These are phyloP conservation scores for Ophiostoma tasmaniense DNA, from an alignment of 2,329 filamentous ascomycete genomes.

Conservation along the genomic window DNA sequence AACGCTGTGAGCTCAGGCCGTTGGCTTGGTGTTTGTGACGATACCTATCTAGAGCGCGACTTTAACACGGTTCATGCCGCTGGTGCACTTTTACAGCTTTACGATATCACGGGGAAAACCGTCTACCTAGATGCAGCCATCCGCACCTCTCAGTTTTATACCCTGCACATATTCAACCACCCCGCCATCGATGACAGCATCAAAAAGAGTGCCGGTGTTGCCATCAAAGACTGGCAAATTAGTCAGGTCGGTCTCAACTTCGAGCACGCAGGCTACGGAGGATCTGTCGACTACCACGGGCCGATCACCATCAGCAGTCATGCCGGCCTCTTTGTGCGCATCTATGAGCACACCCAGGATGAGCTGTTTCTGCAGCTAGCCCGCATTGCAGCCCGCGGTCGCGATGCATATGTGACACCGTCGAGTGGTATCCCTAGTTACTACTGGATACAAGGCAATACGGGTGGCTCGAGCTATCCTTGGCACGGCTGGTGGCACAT, in stretches of 20 bases:
- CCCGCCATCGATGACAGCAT: slow-evolving; percentile 11
- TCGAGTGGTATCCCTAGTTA: slow-evolving; percentile 16
- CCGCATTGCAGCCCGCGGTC: slow-evolving; percentile 16
- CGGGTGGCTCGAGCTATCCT: slow-evolving; percentile 15
- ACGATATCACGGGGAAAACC: background rate
- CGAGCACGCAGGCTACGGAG: slow-evolving; percentile 17
- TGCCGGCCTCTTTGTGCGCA: slow-evolving; percentile 15
- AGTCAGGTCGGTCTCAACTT: slow-evolving; percentile 17
- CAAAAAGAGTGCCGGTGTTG: slow-evolving; percentile 3
- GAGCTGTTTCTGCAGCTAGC: slow-evolving; percentile 15
- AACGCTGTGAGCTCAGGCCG: background rate
- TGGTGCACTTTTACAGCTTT: background rate
- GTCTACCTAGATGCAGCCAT: background rate
- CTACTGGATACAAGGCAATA: slow-evolving; percentile 19
- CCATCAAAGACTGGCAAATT: slow-evolving; percentile 16
- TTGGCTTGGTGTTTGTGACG: background rate
- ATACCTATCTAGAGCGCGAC: background rate
- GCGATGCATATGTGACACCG: slow-evolving; percentile 17
- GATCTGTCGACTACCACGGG: slow-evolving; percentile 12
- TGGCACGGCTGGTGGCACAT: slow-evolving; percentile 20
- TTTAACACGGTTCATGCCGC: background rate
- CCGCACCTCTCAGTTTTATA: slow-evolving; percentile 13
- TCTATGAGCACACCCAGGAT: slow-evolving; percentile 16
- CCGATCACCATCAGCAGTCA: slow-evolving; percentile 17
- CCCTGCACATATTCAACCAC: slow-evolving; percentile 19